A percentile compares a stretch with the other conserved stretches of the same genome.
Evolutionary conservation across 2,329 filamentous ascomycete species (phyloP).

Genomic region (Diaporthe sp.): DNA sequence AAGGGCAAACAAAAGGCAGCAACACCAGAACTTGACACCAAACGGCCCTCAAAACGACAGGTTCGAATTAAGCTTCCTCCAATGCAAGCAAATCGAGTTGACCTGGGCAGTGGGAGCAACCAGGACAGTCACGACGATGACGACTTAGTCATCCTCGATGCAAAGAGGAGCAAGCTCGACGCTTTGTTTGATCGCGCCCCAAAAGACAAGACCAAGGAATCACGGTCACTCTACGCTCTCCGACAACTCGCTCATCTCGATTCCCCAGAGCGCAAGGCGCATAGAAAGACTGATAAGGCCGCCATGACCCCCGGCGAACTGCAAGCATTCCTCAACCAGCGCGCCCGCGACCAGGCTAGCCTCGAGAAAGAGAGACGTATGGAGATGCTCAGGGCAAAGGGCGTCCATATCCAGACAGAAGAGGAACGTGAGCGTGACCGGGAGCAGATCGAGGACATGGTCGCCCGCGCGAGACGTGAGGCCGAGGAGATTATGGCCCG

Average conservation of each 20-base stretch:
- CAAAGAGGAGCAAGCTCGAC: slow-evolving; percentile 66
- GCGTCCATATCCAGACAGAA: slow-evolving; percentile 83
- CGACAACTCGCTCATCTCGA: slow-evolving; percentile 80
- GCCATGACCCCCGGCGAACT: slow-evolving; percentile 79
- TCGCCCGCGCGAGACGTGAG: slow-evolving; percentile 86
- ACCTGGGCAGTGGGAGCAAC: slow-evolving; percentile 54
- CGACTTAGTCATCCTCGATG: slow-evolving; percentile 72
- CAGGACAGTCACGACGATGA: slow-evolving; percentile 59
- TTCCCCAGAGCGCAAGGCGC: slow-evolving; percentile 69
- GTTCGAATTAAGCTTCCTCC: slow-evolving; percentile 65
- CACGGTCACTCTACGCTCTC: slow-evolving; percentile 75
- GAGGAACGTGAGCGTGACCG: slow-evolving; percentile 88
- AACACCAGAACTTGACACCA: slow-evolving; percentile 44
- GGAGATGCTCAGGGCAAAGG: slow-evolving; percentile 81
- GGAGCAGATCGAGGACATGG: slow-evolving; percentile 87
- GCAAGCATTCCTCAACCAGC: slow-evolving; percentile 75
- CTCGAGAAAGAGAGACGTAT: slow-evolving; percentile 83
- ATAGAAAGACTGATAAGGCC: slow-evolving; percentile 58
- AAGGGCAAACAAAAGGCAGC: slow-evolving; percentile 74
- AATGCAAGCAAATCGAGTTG: slow-evolving; percentile 54
- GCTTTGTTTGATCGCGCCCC: slow-evolving; percentile 80
- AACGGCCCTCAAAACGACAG: slow-evolving; percentile 55
- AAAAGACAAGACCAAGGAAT: slow-evolving; percentile 72
- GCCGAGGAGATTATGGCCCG: slow-evolving; percentile 82
- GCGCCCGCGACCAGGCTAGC: slow-evolving; percentile 84